phyloP scores from a whole-genome alignment of 2,329 filamentous ascomycete genomes.

The Scedosporium minutisporum region DNA sequence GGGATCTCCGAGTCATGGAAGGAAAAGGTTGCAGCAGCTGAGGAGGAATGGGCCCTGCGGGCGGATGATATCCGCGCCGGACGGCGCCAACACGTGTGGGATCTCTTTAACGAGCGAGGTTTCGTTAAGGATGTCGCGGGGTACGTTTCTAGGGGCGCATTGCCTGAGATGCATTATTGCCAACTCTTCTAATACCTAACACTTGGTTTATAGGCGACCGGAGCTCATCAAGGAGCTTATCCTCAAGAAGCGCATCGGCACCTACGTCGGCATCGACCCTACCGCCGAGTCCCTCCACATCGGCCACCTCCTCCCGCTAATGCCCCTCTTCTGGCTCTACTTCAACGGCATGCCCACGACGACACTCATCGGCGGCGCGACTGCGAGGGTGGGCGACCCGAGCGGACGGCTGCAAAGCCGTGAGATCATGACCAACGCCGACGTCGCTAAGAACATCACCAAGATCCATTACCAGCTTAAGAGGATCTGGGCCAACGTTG shows the following conservation, averaged over 20 bases:
- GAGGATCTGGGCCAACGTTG: slow-evolving; percentile 66
- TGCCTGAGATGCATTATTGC: not conserved
- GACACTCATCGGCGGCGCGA: slow-evolving; percentile 63
- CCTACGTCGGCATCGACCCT: slow-evolving; percentile 75
- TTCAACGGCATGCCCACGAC: slow-evolving; percentile 61
- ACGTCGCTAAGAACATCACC: slow-evolving; percentile 53
- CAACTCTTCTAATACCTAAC: not conserved
- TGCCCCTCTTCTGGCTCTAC: slow-evolving; percentile 80
- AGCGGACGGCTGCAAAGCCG: slow-evolving; percentile 58
- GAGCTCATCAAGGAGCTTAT: slow-evolving; percentile 53
- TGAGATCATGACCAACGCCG: slow-evolving; percentile 37
- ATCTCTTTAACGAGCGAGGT: slow-evolving; percentile 60
- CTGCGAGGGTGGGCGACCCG: slow-evolving; percentile 70
- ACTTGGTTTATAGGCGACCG: slow-evolving; percentile 26
- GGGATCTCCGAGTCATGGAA: slow-evolving; percentile 31
- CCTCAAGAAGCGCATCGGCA: slow-evolving; percentile 55
- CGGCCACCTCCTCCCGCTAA: slow-evolving; percentile 70
- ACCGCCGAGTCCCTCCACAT: slow-evolving; percentile 72
- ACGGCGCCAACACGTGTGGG: slow-evolving; percentile 44
- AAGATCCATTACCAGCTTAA: slow-evolving; percentile 62
- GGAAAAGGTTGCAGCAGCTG: slow-evolving; percentile 31
- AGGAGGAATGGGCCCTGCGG: slow-evolving; percentile 36
- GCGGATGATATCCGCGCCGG: slow-evolving; percentile 40
- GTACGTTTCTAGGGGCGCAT: slow-evolving; percentile 32
- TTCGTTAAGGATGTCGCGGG: slow-evolving; percentile 66